Conservation (phyloP, 805 yeast genomes). For the Cyberlindnera xylosilytica region DNA sequence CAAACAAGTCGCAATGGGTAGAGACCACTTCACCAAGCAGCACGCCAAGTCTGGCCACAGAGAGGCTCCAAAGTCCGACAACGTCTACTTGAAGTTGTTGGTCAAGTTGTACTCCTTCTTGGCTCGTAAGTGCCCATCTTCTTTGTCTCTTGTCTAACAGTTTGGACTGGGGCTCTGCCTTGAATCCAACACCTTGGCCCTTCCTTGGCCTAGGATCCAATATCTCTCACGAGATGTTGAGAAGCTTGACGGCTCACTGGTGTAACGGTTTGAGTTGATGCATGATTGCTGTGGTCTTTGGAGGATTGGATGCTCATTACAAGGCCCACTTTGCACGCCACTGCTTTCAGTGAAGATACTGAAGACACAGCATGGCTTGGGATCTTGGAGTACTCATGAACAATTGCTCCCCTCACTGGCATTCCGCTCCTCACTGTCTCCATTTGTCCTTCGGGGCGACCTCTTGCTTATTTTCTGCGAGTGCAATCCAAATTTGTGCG, state of each 20-base stretch:
- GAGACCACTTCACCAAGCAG: slow-evolving; percentile 94
- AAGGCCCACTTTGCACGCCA: background rate
- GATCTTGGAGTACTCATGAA: background rate
- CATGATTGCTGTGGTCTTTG: background rate
- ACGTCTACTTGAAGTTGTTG: slow-evolving; percentile 96
- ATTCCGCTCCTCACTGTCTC: slow-evolving; percentile 8
- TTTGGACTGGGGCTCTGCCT: slow-evolving; percentile 4
- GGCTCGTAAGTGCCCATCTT: slow-evolving; percentile 80
- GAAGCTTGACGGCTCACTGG: slow-evolving; percentile 5
- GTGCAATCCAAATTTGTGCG: slow-evolving; percentile 35
- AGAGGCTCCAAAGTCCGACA: slow-evolving; percentile 98
- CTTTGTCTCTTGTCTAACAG: slow-evolving; percentile 11
- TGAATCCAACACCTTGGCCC: slow-evolving; percentile 1
- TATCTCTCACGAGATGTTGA: slow-evolving; percentile 3
- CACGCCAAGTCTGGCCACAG: slow-evolving; percentile 96
- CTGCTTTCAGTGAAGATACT: slow-evolving; percentile 26
- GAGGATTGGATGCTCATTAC: background rate
- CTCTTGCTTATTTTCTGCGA: slow-evolving; percentile 31
- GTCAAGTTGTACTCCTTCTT: slow-evolving; percentile 98
- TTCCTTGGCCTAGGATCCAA: no score
- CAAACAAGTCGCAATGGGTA: slow-evolving; percentile 68
- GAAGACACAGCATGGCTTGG: slow-evolving; percentile 12
- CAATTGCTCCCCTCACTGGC: no score
- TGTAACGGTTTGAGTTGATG: slow-evolving; percentile 7
- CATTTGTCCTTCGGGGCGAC: background rate